Base-by-base conservation (phyloP, 2,329 filamentous ascomycete species). In the Didymella pinodella region DNA sequence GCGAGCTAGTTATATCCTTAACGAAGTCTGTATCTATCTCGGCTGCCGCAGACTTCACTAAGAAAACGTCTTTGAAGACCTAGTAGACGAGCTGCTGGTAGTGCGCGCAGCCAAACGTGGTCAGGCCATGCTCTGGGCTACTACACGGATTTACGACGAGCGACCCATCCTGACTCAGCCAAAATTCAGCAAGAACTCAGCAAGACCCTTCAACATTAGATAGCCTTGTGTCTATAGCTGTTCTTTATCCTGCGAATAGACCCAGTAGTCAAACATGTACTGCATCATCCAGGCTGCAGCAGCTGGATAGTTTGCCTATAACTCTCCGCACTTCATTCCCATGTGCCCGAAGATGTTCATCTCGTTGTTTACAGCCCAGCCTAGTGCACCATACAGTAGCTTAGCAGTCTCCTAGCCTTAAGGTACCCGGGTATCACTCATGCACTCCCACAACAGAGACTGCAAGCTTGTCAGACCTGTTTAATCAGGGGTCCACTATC, bases 311-410 rank as follows among this genome's bases (percentile, higher is more conserved):
- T 78, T 71, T 0, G 77, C 79, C 68, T 80, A 80, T 34, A 75
- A 69, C 31, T 79, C 79, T 22, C 77, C 74, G 46, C 78, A 77
- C 46, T 83, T 82, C 66, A 84, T 82, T 0, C 73, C 83, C 0
- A 84, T 85, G 57, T 85, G 81, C 0, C 85, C 85, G 62, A 85
- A 87, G 2, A 85, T 83, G 63, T 88, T 87, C 61, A 85, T 82
- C 66, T 85, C 84, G 57, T 85, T 80, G 60, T 87, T 85, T 0
- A 81, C 77, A 0, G 86, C 82, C 82, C 84, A 88, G 1, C 86
- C 86, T 0, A 77, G 70, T 7, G 81, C 83, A 32, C 80, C 79
- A 62, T 88, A 88, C 34, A 87, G 74, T 4, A 85, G 68, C 29
- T 75, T 66, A 0, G 86, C 85, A 0, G 85, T 86, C 53, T 83